These are phyloP conservation scores for Epichloe amarillans DNA, from an alignment of 2,329 filamentous ascomycete genomes.

Conservation along the genomic window DNA sequence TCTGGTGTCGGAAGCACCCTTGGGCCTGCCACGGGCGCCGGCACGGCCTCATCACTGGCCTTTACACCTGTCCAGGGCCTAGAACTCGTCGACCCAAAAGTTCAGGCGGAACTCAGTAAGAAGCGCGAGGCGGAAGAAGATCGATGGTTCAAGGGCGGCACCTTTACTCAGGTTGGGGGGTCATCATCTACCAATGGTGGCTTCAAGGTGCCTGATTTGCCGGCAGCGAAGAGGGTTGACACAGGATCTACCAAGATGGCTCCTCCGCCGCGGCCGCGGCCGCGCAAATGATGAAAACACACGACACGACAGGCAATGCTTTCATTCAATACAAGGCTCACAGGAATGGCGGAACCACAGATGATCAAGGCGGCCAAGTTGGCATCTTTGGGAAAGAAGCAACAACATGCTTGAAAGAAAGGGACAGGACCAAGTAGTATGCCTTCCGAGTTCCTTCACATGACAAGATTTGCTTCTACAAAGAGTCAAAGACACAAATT, in stretches of 20 bases:
- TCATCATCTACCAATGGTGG: slow-evolving; percentile 39
- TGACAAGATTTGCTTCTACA: no score
- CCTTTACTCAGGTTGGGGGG: slow-evolving; percentile 72
- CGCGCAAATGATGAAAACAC: background rate
- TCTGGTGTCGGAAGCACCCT: slow-evolving; percentile 67
- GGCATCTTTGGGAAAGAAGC: no score
- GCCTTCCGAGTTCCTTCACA: no score
- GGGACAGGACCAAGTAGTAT: no score
- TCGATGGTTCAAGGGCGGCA: slow-evolving; percentile 93
- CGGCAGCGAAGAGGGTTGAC: slow-evolving; percentile 55
- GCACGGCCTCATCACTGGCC: slow-evolving; percentile 74
- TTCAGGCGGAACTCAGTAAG: slow-evolving; percentile 71
- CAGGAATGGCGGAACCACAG: background rate
- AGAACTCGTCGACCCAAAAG: slow-evolving; percentile 88
- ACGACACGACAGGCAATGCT: background rate
- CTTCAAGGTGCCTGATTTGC: slow-evolving; percentile 74
- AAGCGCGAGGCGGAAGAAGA: slow-evolving; percentile 94
- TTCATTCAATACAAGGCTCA: background rate
- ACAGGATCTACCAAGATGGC: slow-evolving; percentile 24
- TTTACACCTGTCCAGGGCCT: slow-evolving; percentile 93
- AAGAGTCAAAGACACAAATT: no score
- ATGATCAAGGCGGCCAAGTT: background rate
- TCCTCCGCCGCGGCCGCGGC: slow-evolving; percentile 18
- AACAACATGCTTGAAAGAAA: no score
- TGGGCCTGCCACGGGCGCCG: slow-evolving; percentile 51